phyloP scores from a whole-genome alignment of 2,329 filamentous ascomycete genomes.

The Fusarium odoratissimum region DNA sequence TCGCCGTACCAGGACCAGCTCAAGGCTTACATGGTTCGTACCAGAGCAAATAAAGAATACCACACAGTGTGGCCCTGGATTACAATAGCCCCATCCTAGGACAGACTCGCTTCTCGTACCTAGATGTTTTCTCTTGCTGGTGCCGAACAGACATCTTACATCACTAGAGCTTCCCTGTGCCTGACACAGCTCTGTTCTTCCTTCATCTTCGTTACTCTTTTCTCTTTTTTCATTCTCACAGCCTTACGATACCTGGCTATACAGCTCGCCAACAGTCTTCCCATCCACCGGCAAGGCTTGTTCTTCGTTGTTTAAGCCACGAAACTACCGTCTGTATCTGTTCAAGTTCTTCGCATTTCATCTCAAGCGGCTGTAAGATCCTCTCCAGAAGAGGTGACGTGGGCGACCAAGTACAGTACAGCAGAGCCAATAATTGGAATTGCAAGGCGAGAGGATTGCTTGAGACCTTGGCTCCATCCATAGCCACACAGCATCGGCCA shows the following conservation, averaged over 20 bases:
- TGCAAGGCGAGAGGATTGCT: conserved; percentile 38
- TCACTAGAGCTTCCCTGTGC: conserved; percentile 38
- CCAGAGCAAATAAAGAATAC: conserved; percentile 42
- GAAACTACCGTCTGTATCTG: conserved; percentile 15
- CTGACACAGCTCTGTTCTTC: conserved; percentile 28
- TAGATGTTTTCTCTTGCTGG: conserved; percentile 40
- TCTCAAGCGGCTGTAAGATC: conserved; percentile 20
- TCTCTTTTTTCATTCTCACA: conserved; percentile 26
- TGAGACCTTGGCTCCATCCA: conserved; percentile 36
- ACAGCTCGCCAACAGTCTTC: conserved; percentile 23
- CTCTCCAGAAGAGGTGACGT: conserved; percentile 26
- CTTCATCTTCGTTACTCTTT: conserved; percentile 32
- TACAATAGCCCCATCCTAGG: conserved; percentile 32
- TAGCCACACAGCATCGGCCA: conserved; percentile 40
- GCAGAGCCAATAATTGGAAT: conserved; percentile 39
- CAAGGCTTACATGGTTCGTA: conserved; percentile 40
- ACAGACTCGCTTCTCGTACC: conserved; percentile 37
- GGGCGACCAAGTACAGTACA: conserved; percentile 25
- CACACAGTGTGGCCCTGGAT: conserved; percentile 43
- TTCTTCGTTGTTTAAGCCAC: conserved; percentile 19
- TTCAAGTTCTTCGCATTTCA: conserved; percentile 22
- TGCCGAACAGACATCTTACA: conserved; percentile 42
- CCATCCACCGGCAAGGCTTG: conserved; percentile 19
- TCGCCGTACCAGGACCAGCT: conserved; percentile 34
- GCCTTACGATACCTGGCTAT: conserved; percentile 31